A percentile compares a stretch with the other conserved stretches of the same genome.
Evolutionary conservation across 768 basidiomycete species (phyloP).

Genomic region (Tubosaeta sp.): DNA sequence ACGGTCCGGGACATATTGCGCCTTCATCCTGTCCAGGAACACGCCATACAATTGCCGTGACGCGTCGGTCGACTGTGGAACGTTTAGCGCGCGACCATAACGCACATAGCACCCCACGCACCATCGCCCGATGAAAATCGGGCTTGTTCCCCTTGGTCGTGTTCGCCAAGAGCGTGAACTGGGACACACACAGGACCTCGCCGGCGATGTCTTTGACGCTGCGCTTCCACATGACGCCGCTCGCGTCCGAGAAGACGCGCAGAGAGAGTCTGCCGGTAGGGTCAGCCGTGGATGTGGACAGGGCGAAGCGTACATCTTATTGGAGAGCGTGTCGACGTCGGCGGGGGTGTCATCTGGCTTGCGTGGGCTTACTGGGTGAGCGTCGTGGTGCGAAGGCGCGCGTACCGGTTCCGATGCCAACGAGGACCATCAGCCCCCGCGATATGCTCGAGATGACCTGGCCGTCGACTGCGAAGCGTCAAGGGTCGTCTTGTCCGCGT

Average conservation of each 20-base stretch:
- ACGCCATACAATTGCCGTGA: constrained; percentile 67
- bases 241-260: constrained; percentile 63
- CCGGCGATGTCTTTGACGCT: constrained; percentile 86
- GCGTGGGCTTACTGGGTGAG: constrained; percentile 7
- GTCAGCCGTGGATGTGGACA: constrained; percentile 4
- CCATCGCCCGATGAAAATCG: constrained; percentile 94
- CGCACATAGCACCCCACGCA: constrained; percentile 30
- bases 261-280: constrained; percentile 53
- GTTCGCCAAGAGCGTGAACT: constrained; percentile 87
- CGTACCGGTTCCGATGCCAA: constrained; percentile 82
- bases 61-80: constrained; percentile 55
- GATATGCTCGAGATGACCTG: constrained; percentile 79
- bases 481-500: not conserved
- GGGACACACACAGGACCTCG: constrained; percentile 91
- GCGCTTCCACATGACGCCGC: constrained; percentile 77
- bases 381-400: not conserved
- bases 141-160: constrained; percentile 86
- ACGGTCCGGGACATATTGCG: constrained; percentile 66
- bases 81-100: not conserved
- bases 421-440: constrained; percentile 81
- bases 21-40: constrained; percentile 66
- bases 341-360: constrained; percentile 72
- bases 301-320: constrained; percentile 62
- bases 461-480: constrained; percentile 59
- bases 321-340: constrained; percentile 69